A percentile compares a stretch with the other conserved stretches of the same genome.
Conservation (phyloP, 495 filamentous ascomycete species). For the Neurospora sublineolata region DNA sequence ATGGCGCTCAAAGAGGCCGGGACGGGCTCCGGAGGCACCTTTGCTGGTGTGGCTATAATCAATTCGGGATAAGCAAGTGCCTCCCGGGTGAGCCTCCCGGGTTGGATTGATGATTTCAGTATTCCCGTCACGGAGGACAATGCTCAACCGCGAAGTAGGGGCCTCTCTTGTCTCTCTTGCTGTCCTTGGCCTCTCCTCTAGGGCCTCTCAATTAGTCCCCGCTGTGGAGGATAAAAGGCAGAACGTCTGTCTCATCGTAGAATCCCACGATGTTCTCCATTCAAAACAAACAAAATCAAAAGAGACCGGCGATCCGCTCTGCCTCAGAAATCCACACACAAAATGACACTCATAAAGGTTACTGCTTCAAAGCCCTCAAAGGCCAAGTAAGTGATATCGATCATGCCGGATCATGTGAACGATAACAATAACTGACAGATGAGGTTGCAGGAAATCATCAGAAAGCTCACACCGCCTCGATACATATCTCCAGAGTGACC, state of each 20-base stretch:
- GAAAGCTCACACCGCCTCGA: constrained; percentile 6
- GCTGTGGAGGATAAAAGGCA: not conserved
- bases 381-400: constrained; percentile 7
- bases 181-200: not conserved
- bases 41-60: not conserved
- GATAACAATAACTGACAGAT: not conserved
- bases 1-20: not conserved
- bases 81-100: not conserved
- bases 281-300: not conserved
- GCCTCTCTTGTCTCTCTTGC: not conserved
- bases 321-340: not conserved
- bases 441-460: not conserved
- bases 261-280: not conserved
- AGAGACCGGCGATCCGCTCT: not conserved
- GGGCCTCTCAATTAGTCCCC: not conserved
- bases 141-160: not conserved
- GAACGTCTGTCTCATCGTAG: too few relatives aligned
- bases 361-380: constrained; percentile 5
- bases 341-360: constrained; percentile 1
- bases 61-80: not conserved
- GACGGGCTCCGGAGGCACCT: not conserved
- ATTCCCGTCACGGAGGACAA: not conserved
- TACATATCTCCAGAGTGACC: constrained; percentile 8
- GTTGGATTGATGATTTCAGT: not conserved
- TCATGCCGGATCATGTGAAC: not conserved